Evolutionary conservation across 441 rosid species (phyloP).

Genomic region (Aquilaria agallochum): DNA sequence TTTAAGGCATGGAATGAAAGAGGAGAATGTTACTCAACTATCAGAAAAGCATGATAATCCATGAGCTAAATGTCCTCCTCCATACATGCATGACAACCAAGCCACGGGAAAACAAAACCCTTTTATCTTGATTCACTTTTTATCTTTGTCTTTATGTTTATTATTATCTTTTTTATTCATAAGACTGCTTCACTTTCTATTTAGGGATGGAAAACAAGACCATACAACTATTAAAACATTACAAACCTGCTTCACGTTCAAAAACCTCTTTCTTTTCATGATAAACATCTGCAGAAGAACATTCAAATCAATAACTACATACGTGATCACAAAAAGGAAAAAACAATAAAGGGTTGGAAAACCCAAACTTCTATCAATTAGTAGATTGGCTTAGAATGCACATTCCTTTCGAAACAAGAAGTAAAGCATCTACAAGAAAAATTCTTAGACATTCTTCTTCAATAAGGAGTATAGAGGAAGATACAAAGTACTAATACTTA

Average conservation of each 20-base stretch:
- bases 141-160: too few relatives aligned
- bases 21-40: not conserved
- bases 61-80: too few relatives aligned
- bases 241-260: constrained; percentile 85
- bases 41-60: not conserved
- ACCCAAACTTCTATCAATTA: too few relatives aligned
- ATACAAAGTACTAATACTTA: constrained; percentile 25
- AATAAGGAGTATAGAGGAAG: too few relatives aligned
- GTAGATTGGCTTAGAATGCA: too few relatives aligned
- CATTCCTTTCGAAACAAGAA: too few relatives aligned
- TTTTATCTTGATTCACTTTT: too few relatives aligned
- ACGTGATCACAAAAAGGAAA: not conserved
- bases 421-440: too few relatives aligned
- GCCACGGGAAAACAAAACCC: not conserved
- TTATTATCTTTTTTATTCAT: too few relatives aligned
- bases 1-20: not conserved
- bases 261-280: constrained; percentile 80
- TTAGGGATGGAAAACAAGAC: not conserved
- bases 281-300: constrained; percentile 66
- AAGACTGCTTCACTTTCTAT: not conserved
- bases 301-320: constrained; percentile 9
- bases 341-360: not conserved
- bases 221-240: constrained; percentile 4
- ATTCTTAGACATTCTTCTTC: too few relatives aligned
- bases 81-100: not conserved